Conservation (phyloP, 1,284 basidiomycete genomes). For the Puccinia brachypodii region DNA sequence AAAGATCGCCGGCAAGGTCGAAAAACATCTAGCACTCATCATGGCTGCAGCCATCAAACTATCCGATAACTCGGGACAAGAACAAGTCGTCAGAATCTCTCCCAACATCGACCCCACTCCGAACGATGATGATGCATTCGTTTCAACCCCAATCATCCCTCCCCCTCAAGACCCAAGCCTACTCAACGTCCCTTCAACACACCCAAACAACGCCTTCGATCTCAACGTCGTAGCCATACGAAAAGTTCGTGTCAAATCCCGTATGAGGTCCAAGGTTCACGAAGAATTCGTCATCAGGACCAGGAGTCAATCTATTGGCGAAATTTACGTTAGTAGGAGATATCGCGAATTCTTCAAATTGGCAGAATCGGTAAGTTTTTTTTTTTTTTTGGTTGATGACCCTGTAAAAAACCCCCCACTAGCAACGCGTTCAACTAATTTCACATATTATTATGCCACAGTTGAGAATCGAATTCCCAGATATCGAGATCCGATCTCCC, state of each 20-base stretch:
- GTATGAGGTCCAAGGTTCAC: conserved; percentile 76
- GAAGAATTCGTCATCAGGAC: conserved; percentile 98
- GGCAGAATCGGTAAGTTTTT: conserved; percentile 68
- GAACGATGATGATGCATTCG: conserved; percentile 60
- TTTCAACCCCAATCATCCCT: conserved; percentile 73
- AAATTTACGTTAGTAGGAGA: conserved; percentile 83
- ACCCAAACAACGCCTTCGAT: conserved; percentile 65
- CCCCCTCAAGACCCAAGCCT: conserved; percentile 60
- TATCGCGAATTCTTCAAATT: conserved; percentile 93
- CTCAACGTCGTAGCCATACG: conserved; percentile 86
- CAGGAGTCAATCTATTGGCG: conserved; percentile 59
- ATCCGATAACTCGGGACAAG: conserved; percentile 64
- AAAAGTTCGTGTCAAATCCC: conserved; percentile 73
- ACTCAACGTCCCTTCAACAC: conserved; percentile 17
- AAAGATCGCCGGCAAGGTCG: conserved; percentile 70
- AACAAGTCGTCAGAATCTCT: conserved; percentile 82
- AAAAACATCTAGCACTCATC: conserved; percentile 79
- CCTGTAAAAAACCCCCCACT: neutral
- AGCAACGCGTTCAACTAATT: neutral
- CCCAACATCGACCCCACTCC: conserved; percentile 38
- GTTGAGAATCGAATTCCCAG: conserved; percentile 79
- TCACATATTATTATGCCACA: conserved; percentile 55
- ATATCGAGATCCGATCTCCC: conserved; percentile 72
- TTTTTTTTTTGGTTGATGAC: neutral
- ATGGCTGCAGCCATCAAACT: conserved; percentile 78